phyloP scores from a whole-genome alignment of 768 basidiomycete genomes.

The Tephrocybe sp. region DNA sequence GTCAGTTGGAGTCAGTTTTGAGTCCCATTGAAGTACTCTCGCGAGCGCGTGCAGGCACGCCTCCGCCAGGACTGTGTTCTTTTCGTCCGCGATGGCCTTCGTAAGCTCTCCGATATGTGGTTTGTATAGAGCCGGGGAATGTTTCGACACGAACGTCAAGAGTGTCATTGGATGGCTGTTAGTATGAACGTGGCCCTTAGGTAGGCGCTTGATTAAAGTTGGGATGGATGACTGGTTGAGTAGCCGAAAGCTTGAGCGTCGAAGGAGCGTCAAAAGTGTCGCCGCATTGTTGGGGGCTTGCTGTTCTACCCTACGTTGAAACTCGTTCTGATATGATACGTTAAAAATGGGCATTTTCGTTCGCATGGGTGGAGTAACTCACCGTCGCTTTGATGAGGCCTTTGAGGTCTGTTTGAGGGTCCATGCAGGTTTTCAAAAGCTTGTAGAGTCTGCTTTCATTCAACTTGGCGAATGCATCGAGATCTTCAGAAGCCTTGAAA shows the following conservation, averaged over 20 bases:
- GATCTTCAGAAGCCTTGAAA: slow-evolving; percentile 73
- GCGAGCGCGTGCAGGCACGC: slow-evolving; percentile 77
- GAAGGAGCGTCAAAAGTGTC: slow-evolving; percentile 74
- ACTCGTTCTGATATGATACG: slow-evolving; percentile 58
- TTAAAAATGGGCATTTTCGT: slow-evolving; percentile 18
- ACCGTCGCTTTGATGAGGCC: slow-evolving; percentile 77
- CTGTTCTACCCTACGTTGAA: slow-evolving; percentile 74
- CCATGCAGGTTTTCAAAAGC: slow-evolving; percentile 77
- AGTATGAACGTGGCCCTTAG: slow-evolving; percentile 43
- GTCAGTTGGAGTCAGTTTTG: slow-evolving; percentile 56
- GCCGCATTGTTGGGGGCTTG: slow-evolving; percentile 55
- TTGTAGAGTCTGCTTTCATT: slow-evolving; percentile 89
- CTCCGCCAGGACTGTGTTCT: slow-evolving; percentile 55
- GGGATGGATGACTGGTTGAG: slow-evolving; percentile 87
- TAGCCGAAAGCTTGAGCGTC: slow-evolving; percentile 67
- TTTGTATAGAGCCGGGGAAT: slow-evolving; percentile 71
- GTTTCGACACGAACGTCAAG: slow-evolving; percentile 67
- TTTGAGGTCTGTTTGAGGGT: slow-evolving; percentile 83
- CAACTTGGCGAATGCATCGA: slow-evolving; percentile 78
- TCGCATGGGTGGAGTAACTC: neutral
- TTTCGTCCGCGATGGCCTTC: slow-evolving; percentile 70
- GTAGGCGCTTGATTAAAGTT: slow-evolving; percentile 69
- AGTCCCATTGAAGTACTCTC: slow-evolving; percentile 60
- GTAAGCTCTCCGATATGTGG: slow-evolving; percentile 74
- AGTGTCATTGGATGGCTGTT: slow-evolving; percentile 50